phyloP scores from a whole-genome alignment of 768 basidiomycete species.

The Kwoniella sp. region DNA sequence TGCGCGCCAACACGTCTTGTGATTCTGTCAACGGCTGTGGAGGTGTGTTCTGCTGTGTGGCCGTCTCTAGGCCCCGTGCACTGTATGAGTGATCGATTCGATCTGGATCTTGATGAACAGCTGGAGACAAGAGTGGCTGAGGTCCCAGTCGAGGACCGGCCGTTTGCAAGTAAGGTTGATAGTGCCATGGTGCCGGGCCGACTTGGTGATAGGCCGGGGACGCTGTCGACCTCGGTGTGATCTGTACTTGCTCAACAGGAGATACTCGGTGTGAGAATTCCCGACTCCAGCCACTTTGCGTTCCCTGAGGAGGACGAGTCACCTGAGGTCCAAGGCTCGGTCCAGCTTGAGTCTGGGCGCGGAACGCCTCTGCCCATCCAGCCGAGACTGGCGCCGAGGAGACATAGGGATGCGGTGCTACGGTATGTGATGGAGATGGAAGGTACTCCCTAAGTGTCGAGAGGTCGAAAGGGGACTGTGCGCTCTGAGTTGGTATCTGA shows the following conservation, averaged over 20 bases:
- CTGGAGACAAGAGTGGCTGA: too few relatives aligned
- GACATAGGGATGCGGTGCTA: neutral
- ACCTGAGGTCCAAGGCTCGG: neutral
- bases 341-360: neutral
- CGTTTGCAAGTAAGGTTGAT: too few relatives aligned
- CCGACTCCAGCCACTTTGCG: slow-evolving; percentile 6
- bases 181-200: slow-evolving; percentile 13
- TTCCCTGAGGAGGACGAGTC: too few relatives aligned
- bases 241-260: neutral
- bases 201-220: neutral
- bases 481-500: slow-evolving; percentile 1
- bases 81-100: neutral
- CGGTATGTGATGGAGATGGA: slow-evolving; percentile 7
- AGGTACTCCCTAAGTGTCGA: slow-evolving; percentile 31
- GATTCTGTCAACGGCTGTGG: slow-evolving; percentile 15
- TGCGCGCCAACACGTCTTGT: slow-evolving; percentile 26
- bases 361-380: neutral
- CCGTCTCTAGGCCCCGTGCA: too few relatives aligned
- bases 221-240: neutral
- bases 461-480: slow-evolving; percentile 31
- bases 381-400: neutral
- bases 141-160: too few relatives aligned
- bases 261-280: slow-evolving; percentile 1
- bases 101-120: too few relatives aligned
- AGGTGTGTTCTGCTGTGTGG: neutral